Evolutionary conservation across 306 rosid genomes (phyloP).

Genomic region (Vigna hirtella): DNA sequence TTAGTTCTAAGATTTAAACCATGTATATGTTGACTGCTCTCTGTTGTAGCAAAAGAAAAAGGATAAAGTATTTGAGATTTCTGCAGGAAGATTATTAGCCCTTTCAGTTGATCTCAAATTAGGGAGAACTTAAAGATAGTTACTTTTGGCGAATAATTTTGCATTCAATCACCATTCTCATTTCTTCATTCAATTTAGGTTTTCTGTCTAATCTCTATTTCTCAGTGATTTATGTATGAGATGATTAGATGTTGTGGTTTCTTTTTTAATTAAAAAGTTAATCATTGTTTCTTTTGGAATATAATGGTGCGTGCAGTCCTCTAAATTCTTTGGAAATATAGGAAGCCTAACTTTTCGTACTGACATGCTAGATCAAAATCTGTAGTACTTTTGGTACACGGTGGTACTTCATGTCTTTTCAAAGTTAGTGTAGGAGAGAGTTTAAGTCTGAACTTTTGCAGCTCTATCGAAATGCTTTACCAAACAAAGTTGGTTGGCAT

Average conservation of each 20-base stretch:
- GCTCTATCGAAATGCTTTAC: slow-evolving; percentile 10
- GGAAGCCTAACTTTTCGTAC: too few species aligned
- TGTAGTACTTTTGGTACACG: neutral
- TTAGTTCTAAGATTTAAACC: neutral
- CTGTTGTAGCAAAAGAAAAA: neutral
- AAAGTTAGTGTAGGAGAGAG: neutral
- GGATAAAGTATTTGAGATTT: neutral
- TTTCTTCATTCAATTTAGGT: slow-evolving; percentile 11
- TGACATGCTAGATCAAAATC: too few species aligned
- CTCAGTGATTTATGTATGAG: neutral
- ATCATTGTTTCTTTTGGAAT: slow-evolving; percentile 22
- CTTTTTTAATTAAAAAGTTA: neutral
- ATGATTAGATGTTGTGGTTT: neutral
- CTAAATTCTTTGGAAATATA: too few species aligned
- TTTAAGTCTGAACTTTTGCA: neutral
- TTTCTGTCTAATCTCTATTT: slow-evolving; percentile 18
- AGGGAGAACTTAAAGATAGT: neutral
- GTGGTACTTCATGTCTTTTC: neutral
- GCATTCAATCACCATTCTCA: neutral
- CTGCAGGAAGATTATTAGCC: neutral
- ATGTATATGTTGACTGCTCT: neutral
- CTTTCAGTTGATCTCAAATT: neutral
- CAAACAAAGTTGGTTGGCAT: slow-evolving; percentile 3
- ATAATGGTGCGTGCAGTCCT: too few species aligned
- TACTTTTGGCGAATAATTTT: slow-evolving; percentile 1